Evolutionary conservation across 2,329 filamentous ascomycete species (phyloP), one percentile per base, ranked within the genome.

Genomic region (Curvularia hawaiiensis): DNA sequence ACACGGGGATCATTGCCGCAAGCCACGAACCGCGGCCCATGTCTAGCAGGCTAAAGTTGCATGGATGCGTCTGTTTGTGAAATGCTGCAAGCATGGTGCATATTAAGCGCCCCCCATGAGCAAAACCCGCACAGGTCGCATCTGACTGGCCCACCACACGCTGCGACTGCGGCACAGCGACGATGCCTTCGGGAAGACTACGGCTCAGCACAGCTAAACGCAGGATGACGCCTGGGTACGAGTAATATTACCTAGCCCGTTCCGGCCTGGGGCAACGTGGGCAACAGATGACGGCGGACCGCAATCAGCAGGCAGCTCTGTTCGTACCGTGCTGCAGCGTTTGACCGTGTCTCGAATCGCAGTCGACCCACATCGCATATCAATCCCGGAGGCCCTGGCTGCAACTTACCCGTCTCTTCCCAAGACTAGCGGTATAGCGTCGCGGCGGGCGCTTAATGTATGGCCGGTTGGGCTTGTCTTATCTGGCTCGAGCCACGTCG

Each of bases 91-190:
- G 55, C 50, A 45, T 48, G 33, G 55, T 58, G 55, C 55, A 58
- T 50, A 26, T 50, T 50, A 58, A 58, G 55, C 55, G 55, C 55
- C 55, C 41, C 60, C 48, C 56, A 44, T 64, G 56, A 53, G 43
- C 38, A 46, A 35, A 59, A 50, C 62, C 59, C 62, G 64, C 48
- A 46, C 50, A 54, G 28, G 43, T 30, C 47, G 49, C 57, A 41
- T 35, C 44, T 65, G 41, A 69, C 38, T 70, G 63, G 67, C 52
- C 50, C 51, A 54, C 54, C 63, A 64, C 46, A 63, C 67, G 67
- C 67, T 64, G 53, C 50, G 50, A 52, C 44, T 51, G 63, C 58
- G 68, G 66, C 68, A 65, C 68, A 52, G 68, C 53, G 61, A 58
- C 43, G 60, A 61, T 61, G 66, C 58, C 61, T 54, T 50, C 54